These are phyloP conservation scores for Apiospora malaysiana DNA, from an alignment of 2,329 filamentous ascomycete genomes.

Conservation along the genomic window DNA sequence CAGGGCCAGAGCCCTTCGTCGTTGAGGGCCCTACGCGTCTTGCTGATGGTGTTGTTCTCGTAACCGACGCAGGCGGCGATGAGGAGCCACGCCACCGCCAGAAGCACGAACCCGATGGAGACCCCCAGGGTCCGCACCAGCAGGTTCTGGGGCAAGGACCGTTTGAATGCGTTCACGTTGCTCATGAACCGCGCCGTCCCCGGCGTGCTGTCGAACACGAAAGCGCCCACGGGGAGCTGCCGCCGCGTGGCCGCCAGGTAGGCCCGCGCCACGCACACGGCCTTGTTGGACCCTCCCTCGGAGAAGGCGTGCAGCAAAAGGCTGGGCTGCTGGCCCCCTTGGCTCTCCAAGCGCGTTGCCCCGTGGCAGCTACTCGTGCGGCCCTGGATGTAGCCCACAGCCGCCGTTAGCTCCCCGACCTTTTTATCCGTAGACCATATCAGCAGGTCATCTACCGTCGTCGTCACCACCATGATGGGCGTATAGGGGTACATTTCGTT, in stretches of 20 bases:
- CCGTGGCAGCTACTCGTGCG: slow-evolving; percentile 13
- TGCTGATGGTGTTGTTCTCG: slow-evolving; percentile 29
- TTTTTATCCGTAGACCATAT: slow-evolving; percentile 26
- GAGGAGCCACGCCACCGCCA: slow-evolving; percentile 27
- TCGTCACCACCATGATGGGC: slow-evolving; percentile 48
- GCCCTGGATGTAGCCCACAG: slow-evolving; percentile 21
- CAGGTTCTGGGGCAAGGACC: slow-evolving; percentile 26
- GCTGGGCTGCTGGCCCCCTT: slow-evolving; percentile 22
- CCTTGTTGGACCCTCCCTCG: slow-evolving; percentile 52
- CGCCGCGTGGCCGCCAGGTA: slow-evolving; percentile 42
- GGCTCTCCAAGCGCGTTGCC: not conserved
- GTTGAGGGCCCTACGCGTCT: slow-evolving; percentile 31
- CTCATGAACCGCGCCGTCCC: slow-evolving; percentile 39
- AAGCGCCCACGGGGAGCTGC: slow-evolving; percentile 43
- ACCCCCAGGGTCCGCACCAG: slow-evolving; percentile 24
- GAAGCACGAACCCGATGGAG: slow-evolving; percentile 26
- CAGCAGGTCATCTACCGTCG: slow-evolving; percentile 43
- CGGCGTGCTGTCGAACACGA: slow-evolving; percentile 53
- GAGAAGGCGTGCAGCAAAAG: slow-evolving; percentile 55
- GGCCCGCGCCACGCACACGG: slow-evolving; percentile 43
- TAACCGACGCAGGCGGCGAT: slow-evolving; percentile 25
- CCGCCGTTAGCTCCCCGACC: not conserved
- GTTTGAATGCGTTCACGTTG: slow-evolving; percentile 29
- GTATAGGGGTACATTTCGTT: slow-evolving; percentile 47
- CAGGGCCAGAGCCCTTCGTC: slow-evolving; percentile 28